Evolutionary conservation across 257 asterid genomes (phyloP).

Genomic region (Solanum piurae): DNA sequence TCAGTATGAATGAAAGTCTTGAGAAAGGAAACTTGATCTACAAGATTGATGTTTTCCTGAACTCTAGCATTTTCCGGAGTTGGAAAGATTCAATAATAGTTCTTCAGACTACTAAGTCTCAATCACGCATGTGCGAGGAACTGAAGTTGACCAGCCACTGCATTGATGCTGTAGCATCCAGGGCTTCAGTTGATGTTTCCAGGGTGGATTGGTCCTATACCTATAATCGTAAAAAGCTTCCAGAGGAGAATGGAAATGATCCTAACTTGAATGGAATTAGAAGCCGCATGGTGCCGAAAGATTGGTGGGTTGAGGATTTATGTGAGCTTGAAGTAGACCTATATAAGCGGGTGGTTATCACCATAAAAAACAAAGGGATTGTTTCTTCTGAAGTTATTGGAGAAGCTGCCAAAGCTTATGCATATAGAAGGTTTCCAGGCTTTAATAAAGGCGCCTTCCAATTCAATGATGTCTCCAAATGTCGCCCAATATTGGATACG

Average conservation of each 20-base stretch:
- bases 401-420: conserved; percentile 84
- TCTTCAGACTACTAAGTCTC: conserved; percentile 59
- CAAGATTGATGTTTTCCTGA: conserved; percentile 85
- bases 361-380: conserved; percentile 39
- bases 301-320: conserved; percentile 98
- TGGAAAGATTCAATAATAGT: conserved; percentile 96
- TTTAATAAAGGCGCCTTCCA: conserved; percentile 46
- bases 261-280: conserved; percentile 50
- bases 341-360: conserved; percentile 44
- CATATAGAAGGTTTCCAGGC: conserved; percentile 55
- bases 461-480: conserved; percentile 39
- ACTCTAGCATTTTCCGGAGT: conserved; percentile 68
- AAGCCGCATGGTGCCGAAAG: conserved; percentile 54
- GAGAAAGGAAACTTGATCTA: conserved; percentile 85
- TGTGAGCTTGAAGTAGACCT: conserved; percentile 77
- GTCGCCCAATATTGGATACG: conserved; percentile 45
- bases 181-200: conserved; percentile 63
- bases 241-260: conserved; percentile 62
- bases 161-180: conserved; percentile 67
- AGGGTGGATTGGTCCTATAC: conserved; percentile 90
- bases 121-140: conserved; percentile 53
- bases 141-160: conserved; percentile 65
- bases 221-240: conserved; percentile 64
- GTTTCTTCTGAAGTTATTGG: conserved; percentile 68
- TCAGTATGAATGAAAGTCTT: conserved; percentile 66